Conservation (phyloP, 208 protist species). For the Trypanosoma mega region DNA sequence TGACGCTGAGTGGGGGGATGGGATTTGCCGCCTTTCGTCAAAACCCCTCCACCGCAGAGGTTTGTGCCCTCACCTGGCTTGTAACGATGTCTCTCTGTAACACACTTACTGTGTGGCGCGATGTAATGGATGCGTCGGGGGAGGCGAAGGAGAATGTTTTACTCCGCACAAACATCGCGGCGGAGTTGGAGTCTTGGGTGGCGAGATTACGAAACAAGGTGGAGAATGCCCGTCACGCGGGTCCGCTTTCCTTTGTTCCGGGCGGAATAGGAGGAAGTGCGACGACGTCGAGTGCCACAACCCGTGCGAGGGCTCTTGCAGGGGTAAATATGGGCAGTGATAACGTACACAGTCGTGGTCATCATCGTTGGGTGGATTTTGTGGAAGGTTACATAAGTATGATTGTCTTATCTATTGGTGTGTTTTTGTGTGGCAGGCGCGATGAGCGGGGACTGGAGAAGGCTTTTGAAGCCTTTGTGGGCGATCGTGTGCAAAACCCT, state of each 20-base stretch:
- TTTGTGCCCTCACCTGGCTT: constrained; percentile 69
- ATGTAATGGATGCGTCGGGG: constrained; percentile 34
- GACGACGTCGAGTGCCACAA: too few species aligned
- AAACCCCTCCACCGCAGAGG: constrained; percentile 33
- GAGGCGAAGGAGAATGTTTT: constrained; percentile 38
- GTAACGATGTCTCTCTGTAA: constrained; percentile 66
- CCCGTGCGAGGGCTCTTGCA: too few species aligned
- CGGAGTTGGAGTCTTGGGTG: constrained; percentile 37
- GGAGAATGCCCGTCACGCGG: constrained; percentile 12
- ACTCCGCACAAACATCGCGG: constrained; percentile 35
- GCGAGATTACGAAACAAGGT: constrained; percentile 29
- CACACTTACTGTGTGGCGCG: constrained; percentile 63
- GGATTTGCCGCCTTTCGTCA: constrained; percentile 20
- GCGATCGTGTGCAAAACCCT: constrained; percentile 37
- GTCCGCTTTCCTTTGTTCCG: constrained; percentile 19
- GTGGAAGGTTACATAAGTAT: constrained; percentile 73
- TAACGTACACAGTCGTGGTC: too few species aligned
- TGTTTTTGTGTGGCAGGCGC: constrained; percentile 58
- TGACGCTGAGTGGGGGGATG: constrained; percentile 16
- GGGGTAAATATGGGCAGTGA: too few species aligned
- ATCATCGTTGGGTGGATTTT: constrained; percentile 39
- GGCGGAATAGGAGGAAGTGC: too few species aligned
- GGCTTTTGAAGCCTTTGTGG: constrained; percentile 73
- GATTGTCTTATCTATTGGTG: constrained; percentile 54
- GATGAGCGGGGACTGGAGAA: constrained; percentile 72